A percentile compares a stretch with the other conserved stretches of the same genome.
Conservation (phyloP, 257 asterid genomes). For the Salvia hispanica region DNA sequence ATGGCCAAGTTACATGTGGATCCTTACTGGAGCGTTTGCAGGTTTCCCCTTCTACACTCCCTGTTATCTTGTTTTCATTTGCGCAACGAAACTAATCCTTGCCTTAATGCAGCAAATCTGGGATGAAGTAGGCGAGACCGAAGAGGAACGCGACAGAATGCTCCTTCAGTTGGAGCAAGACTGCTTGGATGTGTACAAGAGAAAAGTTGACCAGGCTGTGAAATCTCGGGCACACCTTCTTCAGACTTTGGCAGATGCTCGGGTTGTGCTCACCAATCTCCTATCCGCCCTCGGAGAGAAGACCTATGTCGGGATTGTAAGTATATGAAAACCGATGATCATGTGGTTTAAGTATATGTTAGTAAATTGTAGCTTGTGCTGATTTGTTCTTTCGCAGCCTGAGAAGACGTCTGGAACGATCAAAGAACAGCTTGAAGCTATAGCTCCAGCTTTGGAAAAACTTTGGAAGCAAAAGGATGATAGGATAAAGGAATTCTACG, state of each 20-base stretch:
- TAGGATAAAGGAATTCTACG: slow-evolving; percentile 75
- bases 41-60: slow-evolving; percentile 39
- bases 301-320: slow-evolving; percentile 69
- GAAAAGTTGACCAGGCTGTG: slow-evolving; percentile 89
- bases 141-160: slow-evolving; percentile 81
- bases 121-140: slow-evolving; percentile 96
- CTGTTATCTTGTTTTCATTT: too few relatives aligned
- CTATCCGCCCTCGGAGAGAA: slow-evolving; percentile 84
- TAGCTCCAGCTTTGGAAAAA: slow-evolving; percentile 85
- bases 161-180: slow-evolving; percentile 92
- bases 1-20: slow-evolving; percentile 73
- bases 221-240: slow-evolving; percentile 81
- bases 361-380: background rate
- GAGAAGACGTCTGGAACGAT: slow-evolving; percentile 92
- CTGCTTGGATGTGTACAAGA: slow-evolving; percentile 89
- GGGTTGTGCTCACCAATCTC: slow-evolving; percentile 87
- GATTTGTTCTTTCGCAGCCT: slow-evolving; percentile 56
- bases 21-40: slow-evolving; percentile 83
- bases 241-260: slow-evolving; percentile 86
- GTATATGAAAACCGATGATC: slow-evolving; percentile 36
- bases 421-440: slow-evolving; percentile 92
- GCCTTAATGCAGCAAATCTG: slow-evolving; percentile 68
- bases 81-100: too few relatives aligned
- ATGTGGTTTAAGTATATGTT: slow-evolving; percentile 11
- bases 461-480: slow-evolving; percentile 84